A percentile compares a stretch with the other conserved stretches of the same genome.
phyloP scores from a whole-genome alignment of 805 yeast species.

The Ogataea philodendri region DNA sequence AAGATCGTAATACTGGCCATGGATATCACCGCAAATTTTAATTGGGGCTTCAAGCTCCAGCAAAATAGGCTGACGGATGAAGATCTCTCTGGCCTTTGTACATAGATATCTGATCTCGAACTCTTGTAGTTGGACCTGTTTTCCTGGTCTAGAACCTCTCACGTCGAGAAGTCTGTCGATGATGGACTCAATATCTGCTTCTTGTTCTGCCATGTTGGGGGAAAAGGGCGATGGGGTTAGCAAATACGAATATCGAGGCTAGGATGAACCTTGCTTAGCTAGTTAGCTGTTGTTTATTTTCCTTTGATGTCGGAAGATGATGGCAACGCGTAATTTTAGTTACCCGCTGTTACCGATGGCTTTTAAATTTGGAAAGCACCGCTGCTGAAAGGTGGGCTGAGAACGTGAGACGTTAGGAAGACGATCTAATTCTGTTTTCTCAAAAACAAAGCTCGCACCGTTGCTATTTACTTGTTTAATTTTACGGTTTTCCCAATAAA shows the following conservation, averaged over 20 bases:
- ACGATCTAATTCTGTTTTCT: conserved; percentile 11
- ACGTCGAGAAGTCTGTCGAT: conserved; percentile 96
- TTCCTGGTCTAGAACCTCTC: conserved; percentile 97
- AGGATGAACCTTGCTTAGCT: background rate
- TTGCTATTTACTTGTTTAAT: conserved; percentile 20
- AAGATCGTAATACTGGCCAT: conserved; percentile 96
- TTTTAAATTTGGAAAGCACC: conserved; percentile 6
- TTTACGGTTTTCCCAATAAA: conserved; percentile 18
- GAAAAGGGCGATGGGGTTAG: conserved; percentile 9
- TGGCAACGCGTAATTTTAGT: conserved; percentile 13
- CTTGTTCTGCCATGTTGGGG: conserved; percentile 38
- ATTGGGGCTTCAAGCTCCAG: conserved; percentile 97
- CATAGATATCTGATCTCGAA: conserved; percentile 93
- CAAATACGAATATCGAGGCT: conserved; percentile 3
- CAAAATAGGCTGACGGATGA: conserved; percentile 94
- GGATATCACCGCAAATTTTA: conserved; percentile 96
- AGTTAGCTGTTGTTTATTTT: conserved; percentile 4
- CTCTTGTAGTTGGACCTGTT: conserved; percentile 90
- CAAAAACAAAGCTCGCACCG: conserved; percentile 13
- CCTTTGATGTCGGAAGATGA: conserved; percentile 7
- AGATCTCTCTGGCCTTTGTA: conserved; percentile 96
- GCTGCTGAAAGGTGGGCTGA: conserved; percentile 4
- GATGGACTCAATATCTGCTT: conserved; percentile 94
- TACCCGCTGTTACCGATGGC: conserved; percentile 17
- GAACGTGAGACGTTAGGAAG: conserved; percentile 3